Evolutionary conservation across 1,284 basidiomycete genomes (phyloP).

Genomic region (Ceratobasidium papillatum): DNA sequence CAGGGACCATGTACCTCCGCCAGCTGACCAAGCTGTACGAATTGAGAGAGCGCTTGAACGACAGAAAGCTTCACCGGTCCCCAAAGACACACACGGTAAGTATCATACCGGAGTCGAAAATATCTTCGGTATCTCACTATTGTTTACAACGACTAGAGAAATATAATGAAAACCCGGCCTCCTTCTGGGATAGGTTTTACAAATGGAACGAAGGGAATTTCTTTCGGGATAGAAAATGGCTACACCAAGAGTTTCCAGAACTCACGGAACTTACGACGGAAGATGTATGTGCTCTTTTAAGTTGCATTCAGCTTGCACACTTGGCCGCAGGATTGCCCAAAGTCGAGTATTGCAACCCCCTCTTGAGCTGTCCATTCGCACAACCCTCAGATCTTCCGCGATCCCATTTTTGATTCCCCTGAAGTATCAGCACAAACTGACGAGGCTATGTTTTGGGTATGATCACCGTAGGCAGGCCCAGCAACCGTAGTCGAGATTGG

Average conservation of each 20-base stretch:
- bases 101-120: not conserved
- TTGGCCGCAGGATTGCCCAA: not conserved
- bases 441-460: conserved; percentile 32
- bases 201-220: conserved; percentile 84
- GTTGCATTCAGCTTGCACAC: too few species aligned
- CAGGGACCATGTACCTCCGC: conserved; percentile 90
- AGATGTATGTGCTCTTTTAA: conserved; percentile 58
- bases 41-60: conserved; percentile 73
- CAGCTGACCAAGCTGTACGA: conserved; percentile 74
- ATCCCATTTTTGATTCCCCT: conserved; percentile 5
- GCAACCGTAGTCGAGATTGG: conserved; percentile 83
- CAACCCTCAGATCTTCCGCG: not conserved
- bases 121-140: not conserved
- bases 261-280: conserved; percentile 73
- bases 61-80: conserved; percentile 75
- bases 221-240: conserved; percentile 93
- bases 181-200: conserved; percentile 89
- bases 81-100: conserved; percentile 64
- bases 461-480: conserved; percentile 69
- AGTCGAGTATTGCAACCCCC: not conserved
- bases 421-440: not conserved
- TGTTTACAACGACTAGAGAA: conserved; percentile 51
- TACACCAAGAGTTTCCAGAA: conserved; percentile 92
- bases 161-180: conserved; percentile 77
- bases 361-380: not conserved